These are phyloP conservation scores for Euphorbia celastroides DNA, from an alignment of 441 rosid species.

Conservation along the genomic window DNA sequence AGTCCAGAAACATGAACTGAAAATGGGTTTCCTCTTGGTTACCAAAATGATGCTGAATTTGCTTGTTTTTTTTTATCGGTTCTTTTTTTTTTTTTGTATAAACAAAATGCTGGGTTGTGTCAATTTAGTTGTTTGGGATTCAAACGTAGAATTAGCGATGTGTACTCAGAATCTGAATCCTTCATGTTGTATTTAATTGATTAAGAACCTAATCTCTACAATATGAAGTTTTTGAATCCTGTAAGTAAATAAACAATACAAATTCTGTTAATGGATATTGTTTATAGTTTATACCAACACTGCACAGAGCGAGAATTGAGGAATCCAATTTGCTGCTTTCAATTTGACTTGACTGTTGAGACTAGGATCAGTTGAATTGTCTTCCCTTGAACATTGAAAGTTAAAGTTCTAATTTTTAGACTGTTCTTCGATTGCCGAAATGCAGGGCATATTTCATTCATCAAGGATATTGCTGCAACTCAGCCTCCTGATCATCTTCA, in stretches of 20 bases:
- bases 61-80: constrained; percentile 2
- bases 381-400: not conserved
- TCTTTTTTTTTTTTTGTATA: not conserved
- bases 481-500: constrained; percentile 65
- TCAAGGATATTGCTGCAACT: constrained; percentile 62
- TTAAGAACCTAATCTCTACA: not conserved
- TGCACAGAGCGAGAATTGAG: not conserved
- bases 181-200: no score
- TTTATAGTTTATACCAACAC: not conserved
- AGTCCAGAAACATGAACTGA: not conserved
- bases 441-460: constrained; percentile 65
- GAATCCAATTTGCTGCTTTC: not conserved
- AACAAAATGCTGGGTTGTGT: not conserved
- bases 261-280: not conserved
- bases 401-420: not conserved
- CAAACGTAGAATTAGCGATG: not conserved
- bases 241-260: not conserved
- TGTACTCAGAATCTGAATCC: not conserved
- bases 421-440: not conserved
- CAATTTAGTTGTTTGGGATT: constrained; percentile 4
- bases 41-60: not conserved
- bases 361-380: constrained; percentile 4
- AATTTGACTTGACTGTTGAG: not conserved
- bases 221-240: not conserved
- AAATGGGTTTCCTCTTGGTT: not conserved